Percentiles rank a stretch among this genome's conserved stretches.
Evolutionary conservation across 2,329 filamentous ascomycete genomes (phyloP).

Genomic region (Fusarium abutilonis): DNA sequence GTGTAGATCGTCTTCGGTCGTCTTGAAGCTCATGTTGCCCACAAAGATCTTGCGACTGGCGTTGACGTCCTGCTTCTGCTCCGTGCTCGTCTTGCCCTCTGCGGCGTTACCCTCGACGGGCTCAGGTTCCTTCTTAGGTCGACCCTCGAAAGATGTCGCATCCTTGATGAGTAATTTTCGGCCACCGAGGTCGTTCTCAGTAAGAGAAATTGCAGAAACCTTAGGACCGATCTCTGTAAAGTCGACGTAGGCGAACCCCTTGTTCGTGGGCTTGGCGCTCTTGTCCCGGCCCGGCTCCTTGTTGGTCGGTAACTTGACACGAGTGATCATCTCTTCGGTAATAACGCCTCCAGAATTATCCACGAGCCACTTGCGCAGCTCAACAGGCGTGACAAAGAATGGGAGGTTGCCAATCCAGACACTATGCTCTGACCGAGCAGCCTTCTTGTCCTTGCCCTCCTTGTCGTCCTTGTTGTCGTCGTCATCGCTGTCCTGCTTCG

Average conservation of each 20-base stretch:
- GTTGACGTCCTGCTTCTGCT: conserved; percentile 58
- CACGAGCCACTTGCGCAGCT: conserved; percentile 83
- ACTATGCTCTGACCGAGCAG: conserved; percentile 78
- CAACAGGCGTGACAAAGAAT: conserved; percentile 79
- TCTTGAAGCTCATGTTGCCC: conserved; percentile 86
- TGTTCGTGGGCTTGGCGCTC: conserved; percentile 66
- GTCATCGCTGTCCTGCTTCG: conserved; percentile 52
- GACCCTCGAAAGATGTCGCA: conserved; percentile 87
- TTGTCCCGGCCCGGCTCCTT: conserved; percentile 58
- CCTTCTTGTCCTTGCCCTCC: conserved; percentile 53
- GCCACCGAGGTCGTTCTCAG: conserved; percentile 81
- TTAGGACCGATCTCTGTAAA: conserved; percentile 77
- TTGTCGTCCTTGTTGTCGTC: conserved; percentile 48
- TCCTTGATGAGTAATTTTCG: conserved; percentile 93
- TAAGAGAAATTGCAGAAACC: conserved; percentile 81
- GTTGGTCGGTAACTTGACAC: conserved; percentile 79
- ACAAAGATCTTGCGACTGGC: conserved; percentile 88
- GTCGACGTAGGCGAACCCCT: conserved; percentile 96
- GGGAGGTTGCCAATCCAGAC: conserved; percentile 97
- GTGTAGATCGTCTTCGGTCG: conserved; percentile 81
- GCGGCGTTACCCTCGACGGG: conserved; percentile 41
- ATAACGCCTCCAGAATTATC: conserved; percentile 74
- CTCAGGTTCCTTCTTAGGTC: conserved; percentile 73
- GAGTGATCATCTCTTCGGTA: conserved; percentile 77
- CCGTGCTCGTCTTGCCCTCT: conserved; percentile 49